Conservation (phyloP, 345 rosid genomes). For the Garcia nutans region DNA sequence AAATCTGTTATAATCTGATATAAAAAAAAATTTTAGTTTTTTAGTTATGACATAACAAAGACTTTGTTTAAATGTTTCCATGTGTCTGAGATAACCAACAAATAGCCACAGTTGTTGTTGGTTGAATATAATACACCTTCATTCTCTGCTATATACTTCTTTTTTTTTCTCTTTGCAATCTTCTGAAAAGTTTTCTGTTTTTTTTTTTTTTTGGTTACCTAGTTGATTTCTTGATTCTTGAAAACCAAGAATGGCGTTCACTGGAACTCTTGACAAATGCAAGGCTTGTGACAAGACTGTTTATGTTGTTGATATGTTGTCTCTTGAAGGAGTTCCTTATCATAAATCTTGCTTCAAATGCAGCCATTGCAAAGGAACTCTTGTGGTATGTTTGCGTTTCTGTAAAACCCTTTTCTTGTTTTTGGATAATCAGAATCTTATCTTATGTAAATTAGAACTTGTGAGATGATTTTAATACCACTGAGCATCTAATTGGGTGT, state of each 20-base stretch:
- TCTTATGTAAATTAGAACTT: too few relatives aligned
- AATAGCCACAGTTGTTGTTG: background rate
- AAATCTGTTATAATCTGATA: slow-evolving; percentile 32
- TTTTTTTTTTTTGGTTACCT: too few relatives aligned
- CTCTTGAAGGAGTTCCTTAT: slow-evolving; percentile 82
- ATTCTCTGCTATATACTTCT: background rate
- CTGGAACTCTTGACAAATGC: slow-evolving; percentile 93
- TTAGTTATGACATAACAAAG: slow-evolving; percentile 32
- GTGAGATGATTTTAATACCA: too few relatives aligned
- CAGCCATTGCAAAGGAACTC: slow-evolving; percentile 93
- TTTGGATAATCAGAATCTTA: too few relatives aligned
- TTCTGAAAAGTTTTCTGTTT: background rate
- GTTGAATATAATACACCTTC: background rate
- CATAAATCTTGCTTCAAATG: slow-evolving; percentile 89
- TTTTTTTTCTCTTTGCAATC: background rate
- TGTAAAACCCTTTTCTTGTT: background rate
- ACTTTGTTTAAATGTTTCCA: slow-evolving; percentile 34
- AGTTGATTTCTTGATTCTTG: background rate
- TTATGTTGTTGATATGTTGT: slow-evolving; percentile 77
- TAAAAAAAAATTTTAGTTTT: slow-evolving; percentile 29
- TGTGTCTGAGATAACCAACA: slow-evolving; percentile 35
- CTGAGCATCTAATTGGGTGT: too few relatives aligned
- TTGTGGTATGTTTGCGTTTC: slow-evolving; percentile 42
- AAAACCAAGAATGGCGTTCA: slow-evolving; percentile 55
- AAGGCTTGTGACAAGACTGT: slow-evolving; percentile 89